Evolutionary conservation across 768 basidiomycete genomes (phyloP).

Genomic region (Tulasnella sp.): DNA sequence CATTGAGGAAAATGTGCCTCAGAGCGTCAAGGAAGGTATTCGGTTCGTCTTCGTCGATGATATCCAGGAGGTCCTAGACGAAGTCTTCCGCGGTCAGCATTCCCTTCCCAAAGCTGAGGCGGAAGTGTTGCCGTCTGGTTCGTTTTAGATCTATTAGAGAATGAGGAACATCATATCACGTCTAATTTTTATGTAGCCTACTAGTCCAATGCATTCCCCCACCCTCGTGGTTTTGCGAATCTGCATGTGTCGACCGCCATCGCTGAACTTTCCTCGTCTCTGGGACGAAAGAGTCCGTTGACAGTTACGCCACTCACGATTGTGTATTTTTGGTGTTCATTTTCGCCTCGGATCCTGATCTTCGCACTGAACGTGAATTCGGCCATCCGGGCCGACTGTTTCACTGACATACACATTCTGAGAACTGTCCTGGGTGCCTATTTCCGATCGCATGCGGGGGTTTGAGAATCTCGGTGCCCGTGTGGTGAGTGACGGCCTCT

Average conservation of each 20-base stretch:
- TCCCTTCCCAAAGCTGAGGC: background rate
- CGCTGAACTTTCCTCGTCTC: background rate
- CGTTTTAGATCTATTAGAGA: conserved; percentile 15
- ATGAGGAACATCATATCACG: conserved; percentile 6
- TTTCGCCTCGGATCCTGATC: background rate
- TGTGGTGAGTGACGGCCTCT: background rate
- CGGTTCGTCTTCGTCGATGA: conserved; percentile 94
- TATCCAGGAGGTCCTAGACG: conserved; percentile 81
- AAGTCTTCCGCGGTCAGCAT: conserved; percentile 68
- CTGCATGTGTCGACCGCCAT: background rate
- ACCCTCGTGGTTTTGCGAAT: background rate
- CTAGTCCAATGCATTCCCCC: conserved; percentile 9
- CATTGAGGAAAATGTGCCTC: conserved; percentile 96
- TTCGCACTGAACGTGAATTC: background rate
- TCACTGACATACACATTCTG: background rate
- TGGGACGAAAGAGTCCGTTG: background rate
- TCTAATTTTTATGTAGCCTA: conserved; percentile 10
- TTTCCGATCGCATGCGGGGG: background rate
- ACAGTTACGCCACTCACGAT: background rate
- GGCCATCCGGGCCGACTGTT: background rate
- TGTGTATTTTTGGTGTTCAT: background rate
- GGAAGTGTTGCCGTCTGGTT: conserved; percentile 14
- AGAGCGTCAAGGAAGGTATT: conserved; percentile 92
- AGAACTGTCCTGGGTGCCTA: background rate
- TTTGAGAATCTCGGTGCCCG: background rate